phyloP scores from a whole-genome alignment of 306 rosid species.

The Medicago truncatula region MtrunA17r5.0-ANR NC_053043.1:4122001-4122500 shows the following conservation, averaged over 20 bases:
- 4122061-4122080: conserved; percentile 40
- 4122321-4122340: conserved; percentile 46
- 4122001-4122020: conserved; percentile 68
- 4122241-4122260: conserved; percentile 44
- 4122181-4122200: conserved; percentile 47
- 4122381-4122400: conserved; percentile 87
- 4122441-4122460: conserved; percentile 38
- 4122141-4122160: conserved; percentile 37
- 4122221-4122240: conserved; percentile 38
- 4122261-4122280: conserved; percentile 42
- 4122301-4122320: conserved; percentile 41
- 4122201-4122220: conserved; percentile 42
- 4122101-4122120: conserved; percentile 32
- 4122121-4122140: conserved; percentile 40
- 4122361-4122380: conserved; percentile 61
- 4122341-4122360: conserved; percentile 49
- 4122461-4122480: conserved; percentile 50
- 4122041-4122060: conserved; percentile 75
- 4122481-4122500: conserved; percentile 56
- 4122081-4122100: conserved; percentile 31
- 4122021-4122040: conserved; percentile 89
- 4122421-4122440: conserved; percentile 58
- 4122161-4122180: conserved; percentile 44
- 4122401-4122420: conserved; percentile 72
- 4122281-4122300: conserved; percentile 42